phyloP scores from a whole-genome alignment of 768 basidiomycete species.

The Serendipita sp. region DNA sequence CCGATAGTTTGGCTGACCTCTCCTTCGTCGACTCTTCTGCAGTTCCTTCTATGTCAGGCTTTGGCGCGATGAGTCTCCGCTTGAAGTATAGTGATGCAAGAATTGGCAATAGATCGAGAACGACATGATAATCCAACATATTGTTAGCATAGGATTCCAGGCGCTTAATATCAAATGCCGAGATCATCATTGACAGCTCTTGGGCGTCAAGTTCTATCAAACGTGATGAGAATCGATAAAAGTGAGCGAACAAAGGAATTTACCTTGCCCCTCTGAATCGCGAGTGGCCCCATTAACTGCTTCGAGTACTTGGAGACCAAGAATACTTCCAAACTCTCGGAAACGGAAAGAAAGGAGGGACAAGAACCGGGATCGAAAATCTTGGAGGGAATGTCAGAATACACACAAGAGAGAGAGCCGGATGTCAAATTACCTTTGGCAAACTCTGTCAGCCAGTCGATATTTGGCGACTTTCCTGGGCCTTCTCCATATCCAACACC shows the following conservation, averaged over 20 bases:
- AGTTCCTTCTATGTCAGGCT: constrained; percentile 1
- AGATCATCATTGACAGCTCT: constrained; percentile 48
- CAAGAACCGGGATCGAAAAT: constrained; percentile 84
- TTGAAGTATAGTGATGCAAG: constrained; percentile 78
- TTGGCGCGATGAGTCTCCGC: constrained; percentile 30
- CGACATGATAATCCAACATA: constrained; percentile 90
- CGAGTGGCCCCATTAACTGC: constrained; percentile 39
- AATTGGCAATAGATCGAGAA: constrained; percentile 77
- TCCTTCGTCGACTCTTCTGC: constrained; percentile 28
- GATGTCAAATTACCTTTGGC: constrained; percentile 42
- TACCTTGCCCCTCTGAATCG: constrained; percentile 20
- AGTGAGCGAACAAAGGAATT: neutral
- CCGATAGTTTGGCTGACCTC: constrained; percentile 44
- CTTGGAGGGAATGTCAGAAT: constrained; percentile 25
- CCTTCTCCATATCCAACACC: constrained; percentile 54
- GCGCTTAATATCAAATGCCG: constrained; percentile 91
- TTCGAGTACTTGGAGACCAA: constrained; percentile 75
- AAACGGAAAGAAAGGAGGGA: constrained; percentile 85
- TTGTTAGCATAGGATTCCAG: constrained; percentile 92
- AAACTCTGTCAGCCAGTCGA: constrained; percentile 81
- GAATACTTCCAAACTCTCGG: constrained; percentile 79
- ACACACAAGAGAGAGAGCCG: neutral
- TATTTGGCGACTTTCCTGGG: constrained; percentile 22
- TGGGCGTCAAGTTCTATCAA: constrained; percentile 26
- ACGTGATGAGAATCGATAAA: constrained; percentile 19